Base-by-base conservation (phyloP, 306 rosid genomes). In the Prunus mongolica region DNA sequence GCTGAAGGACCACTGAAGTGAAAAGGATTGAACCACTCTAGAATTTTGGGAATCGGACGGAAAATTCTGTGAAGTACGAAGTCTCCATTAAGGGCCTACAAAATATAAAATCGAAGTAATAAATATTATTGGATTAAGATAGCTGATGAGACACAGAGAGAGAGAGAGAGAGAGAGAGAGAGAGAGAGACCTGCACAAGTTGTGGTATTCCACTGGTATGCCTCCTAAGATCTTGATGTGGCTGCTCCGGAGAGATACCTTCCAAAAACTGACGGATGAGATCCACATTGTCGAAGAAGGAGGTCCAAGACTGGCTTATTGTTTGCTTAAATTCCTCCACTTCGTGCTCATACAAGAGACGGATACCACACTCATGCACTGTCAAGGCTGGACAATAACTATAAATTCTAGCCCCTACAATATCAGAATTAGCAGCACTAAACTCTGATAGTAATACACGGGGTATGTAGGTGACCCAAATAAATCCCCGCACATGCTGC, bases 391-490 rank as follows among this genome's bases (percentile, higher is more conserved):
- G 76, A 16, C 45, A 46, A 10, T 20, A 2, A 0, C 2, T 24
- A 9, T 25, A 50, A 10, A 78, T 22, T 13, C 20, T 22, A 1
- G 69, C 46, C 46, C 0, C 3, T 19, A 30, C 55, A 0, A 34
- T 1, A 19, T 56, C 14, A 7, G 41, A 34, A 34, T 34, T 34
- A 34, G 41, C 8, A 34, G 0, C 44, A 10, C 18, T 47, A 3
- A 58, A 28, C 27, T 78, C 76, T 3, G 16, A 5, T 3, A 78
- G 24, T 0, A 24, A 0, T 6, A 0, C 0, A 3, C 66, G 64
- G 15, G 76, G 76, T 32, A 71, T 9, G 34, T 71, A 78, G 18
- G 72, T 61, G 0, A 78, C 6, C 81, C 81, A 78, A 19, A 62
- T 51, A 63, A 78, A 78, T 19, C 72, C 22, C 3, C 58, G 32